Base-by-base conservation (phyloP, 305 asterid species). In the Fraxinus floribunda region DNA sequence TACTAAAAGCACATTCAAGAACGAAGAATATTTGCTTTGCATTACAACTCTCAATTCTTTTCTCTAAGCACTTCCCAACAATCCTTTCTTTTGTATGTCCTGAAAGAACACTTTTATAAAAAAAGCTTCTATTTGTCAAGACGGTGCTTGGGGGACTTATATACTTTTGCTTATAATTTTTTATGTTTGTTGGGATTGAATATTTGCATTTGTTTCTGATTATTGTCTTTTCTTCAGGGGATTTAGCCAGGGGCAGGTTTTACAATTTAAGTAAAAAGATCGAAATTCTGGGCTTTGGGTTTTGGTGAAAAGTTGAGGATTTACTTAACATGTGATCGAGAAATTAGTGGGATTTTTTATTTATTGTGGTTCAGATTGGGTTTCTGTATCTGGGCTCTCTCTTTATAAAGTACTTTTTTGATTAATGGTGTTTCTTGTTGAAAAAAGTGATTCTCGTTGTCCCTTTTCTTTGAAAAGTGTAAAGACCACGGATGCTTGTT, bases 221-320 rank as follows among this genome's bases (percentile, higher is more conserved):
- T 29, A 70, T 70, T 70, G 70, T 44, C 24, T 16, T 11, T 52
- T 29, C 29, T 26, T 46, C n/a, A 0, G 71, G 20, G 71, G 80
- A 11, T 49, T 75, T 75, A 7, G 62, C 20, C 79, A 22, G 49
- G 11, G 13, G 16, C 16, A 38, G 79, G 39, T 49, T 75, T 81
- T 60, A 1, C 38, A 9, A 46, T 80, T 34, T 49, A 13, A 80
- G 79, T 57, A 38, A n/a, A 81, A 74, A 75, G 66, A 74, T 74
- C 41, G 10, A 81, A 36, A 72, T 26, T 75, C 62, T 16, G 62
- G 20, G 2, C 16, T 4, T 49, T 72, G 77, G 76, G 73, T 80
- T 80, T 73, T 52, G 79, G 29, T 80, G 79, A 15, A 20, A 72
- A 80, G 20, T 44, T 22, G 79, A 41, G 79, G 79, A 22, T 76